Evolutionary conservation across 78 protist genomes (phyloP), one percentile per base, ranked within the genome.

Genomic region (Cavenderia fasciculata): DNA sequence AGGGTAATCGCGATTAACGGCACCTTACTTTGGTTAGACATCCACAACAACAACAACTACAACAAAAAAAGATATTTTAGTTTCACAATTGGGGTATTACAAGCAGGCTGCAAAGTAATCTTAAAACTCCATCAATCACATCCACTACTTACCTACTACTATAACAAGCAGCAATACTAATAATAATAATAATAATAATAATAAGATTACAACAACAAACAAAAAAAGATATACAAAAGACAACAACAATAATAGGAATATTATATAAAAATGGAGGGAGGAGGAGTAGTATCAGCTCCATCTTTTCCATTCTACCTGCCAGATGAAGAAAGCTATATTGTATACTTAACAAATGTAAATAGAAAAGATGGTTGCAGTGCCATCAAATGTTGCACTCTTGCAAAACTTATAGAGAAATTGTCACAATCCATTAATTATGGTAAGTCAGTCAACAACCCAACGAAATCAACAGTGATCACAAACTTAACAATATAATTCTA

Each of bases 291-390:
- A n/a, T n/a, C n/a, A n/a, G n/a, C n/a, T n/a, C n/a, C 2, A 33
- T 2, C 47, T 14, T 82, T 66, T 44, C 90, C 90, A 68, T 82
- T 82, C 34, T 82, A 82, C 56, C 65, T 57, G 57, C 46, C 90
- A 27, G 90, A 82, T 43, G 88, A 79, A 43, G 90, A 82, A 27
- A 19, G 47, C 21, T n/a, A 62, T 11, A 49, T 82, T 41, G 18
- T 82, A 10, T 82, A 18, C 44, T 27, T 66, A 34, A 46, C 76
- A 7, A 69, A 38, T 82, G 69, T 57, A 49, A 82, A 82, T 68
- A 68, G 62, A 52, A 82, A 68, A 56, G 90, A 82, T 16, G 78
- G 90, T 31, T 49, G 49, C 40, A 31, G 29, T 7, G 76, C 90
- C 16, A 82, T 82, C 4, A 82, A 82, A 82, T 82, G 69, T 41